Conservation (phyloP, 2,329 filamentous ascomycete genomes). For the Coniochaeta ligniaria region DNA sequence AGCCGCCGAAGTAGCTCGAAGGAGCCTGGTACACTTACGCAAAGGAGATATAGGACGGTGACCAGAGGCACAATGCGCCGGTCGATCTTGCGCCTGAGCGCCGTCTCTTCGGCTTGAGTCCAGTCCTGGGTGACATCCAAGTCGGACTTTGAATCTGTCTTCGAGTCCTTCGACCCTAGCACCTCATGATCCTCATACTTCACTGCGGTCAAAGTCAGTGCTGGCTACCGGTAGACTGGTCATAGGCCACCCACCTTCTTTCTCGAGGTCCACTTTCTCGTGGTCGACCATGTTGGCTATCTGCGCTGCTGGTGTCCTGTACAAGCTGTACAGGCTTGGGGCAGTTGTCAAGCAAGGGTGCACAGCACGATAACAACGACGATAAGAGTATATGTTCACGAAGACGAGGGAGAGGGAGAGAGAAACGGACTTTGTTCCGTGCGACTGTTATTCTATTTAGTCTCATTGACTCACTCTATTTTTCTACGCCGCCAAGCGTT, state of each 20-base stretch:
- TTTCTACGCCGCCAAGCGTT: neutral
- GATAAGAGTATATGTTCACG: neutral
- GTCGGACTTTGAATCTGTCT: constrained; percentile 5
- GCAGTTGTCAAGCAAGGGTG: neutral
- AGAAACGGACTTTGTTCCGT: neutral
- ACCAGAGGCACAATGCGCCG: constrained; percentile 43
- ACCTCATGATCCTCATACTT: neutral
- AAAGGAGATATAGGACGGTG: constrained; percentile 45
- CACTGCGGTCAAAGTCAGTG: neutral
- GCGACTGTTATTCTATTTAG: neutral
- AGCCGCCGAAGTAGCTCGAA: constrained; percentile 12
- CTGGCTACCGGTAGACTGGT: neutral
- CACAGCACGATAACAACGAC: neutral
- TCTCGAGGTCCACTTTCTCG: neutral
- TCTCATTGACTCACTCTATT: neutral
- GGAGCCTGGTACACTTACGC: constrained; percentile 31
- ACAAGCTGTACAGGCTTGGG: neutral
- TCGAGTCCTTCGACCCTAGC: neutral
- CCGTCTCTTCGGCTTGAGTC: constrained; percentile 42
- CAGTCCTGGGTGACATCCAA: constrained; percentile 27
- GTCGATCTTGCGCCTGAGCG: constrained; percentile 43
- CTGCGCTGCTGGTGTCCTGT: neutral
- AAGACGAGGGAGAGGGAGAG: neutral
- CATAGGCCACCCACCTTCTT: neutral
- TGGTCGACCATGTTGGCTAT: neutral